Evolutionary conservation across 2,329 filamentous ascomycete species (phyloP), one percentile per base, ranked within the genome.

Genomic region (Phoma sp.): DNA sequence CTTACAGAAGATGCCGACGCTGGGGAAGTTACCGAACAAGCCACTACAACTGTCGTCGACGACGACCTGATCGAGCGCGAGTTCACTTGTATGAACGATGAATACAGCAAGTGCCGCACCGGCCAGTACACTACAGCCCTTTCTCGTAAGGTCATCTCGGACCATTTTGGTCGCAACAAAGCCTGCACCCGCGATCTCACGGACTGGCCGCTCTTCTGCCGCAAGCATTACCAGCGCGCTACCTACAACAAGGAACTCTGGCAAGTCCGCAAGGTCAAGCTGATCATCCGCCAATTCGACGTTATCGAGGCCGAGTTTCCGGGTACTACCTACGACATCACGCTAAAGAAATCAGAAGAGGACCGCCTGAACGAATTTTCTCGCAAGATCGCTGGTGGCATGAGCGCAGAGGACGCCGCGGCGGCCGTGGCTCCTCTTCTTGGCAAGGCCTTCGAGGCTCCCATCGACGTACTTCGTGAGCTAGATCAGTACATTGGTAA

Each of bases 121-220:
- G 71, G 71, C 12, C 74, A 76, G 46, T 69, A 68, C 60, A 74
- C 65, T 20, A 54, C 61, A 14, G 55, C 59, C 10, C 59, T 74
- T 0, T 69, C 73, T 4, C 73, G 74, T 61, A 76, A 76, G 50
- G 70, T 74, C 26, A 75, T 76, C 37, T 75, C 73, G 3, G 67
- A 76, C 43, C 72, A 75, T 53, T 76, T 76, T 42, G 74, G 74
- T 36, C 66, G 74, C 48, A 76, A 76, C 69, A 76, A 76, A 40
- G 64, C 67, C 9, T 74, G 72, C 50, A 73, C 68, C 0, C 65
- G 69, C 20, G 40, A 62, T 26, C 66, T 75, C 29, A 59, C 47
- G 0, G 47, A 62, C 17, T 76, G 74, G 73, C 71, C 73, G 1
- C 56, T 74, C 1, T 70, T 72, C 48, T 76, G 74, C 48, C 70